These are phyloP conservation scores for Ogataea paraovalis DNA, from an alignment of 805 yeast species.

Conservation along the genomic window DNA sequence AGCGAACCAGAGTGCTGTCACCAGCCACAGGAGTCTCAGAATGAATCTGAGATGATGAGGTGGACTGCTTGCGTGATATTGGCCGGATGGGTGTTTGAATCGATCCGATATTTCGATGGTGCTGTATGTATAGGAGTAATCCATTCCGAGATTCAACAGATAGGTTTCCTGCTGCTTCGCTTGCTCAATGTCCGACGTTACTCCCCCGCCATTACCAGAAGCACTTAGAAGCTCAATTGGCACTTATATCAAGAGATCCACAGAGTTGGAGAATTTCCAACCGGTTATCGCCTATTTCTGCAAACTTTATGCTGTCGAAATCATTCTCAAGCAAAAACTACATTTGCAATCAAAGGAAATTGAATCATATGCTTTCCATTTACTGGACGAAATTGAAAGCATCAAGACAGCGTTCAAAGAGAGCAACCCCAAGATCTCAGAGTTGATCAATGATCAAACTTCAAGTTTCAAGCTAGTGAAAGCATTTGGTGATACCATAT, in stretches of 20 bases:
- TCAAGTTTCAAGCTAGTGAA: conserved; percentile 53
- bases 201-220: conserved; percentile 24
- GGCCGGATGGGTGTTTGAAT: no score
- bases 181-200: conserved; percentile 1
- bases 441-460: conserved; percentile 55
- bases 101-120: no score
- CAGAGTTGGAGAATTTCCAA: conserved; percentile 52
- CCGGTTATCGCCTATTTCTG: conserved; percentile 75
- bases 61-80: no score
- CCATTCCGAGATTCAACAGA: no score
- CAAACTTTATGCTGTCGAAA: conserved; percentile 67
- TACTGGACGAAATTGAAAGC: conserved; percentile 70
- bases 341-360: conserved; percentile 55
- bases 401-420: conserved; percentile 39
- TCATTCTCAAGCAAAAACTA: conserved; percentile 54
- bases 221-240: conserved; percentile 34
- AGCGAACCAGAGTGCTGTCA: no score
- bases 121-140: no score
- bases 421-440: conserved; percentile 37
- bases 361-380: conserved; percentile 53
- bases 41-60: no score
- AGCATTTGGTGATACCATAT: conserved; percentile 55
- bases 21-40: background rate
- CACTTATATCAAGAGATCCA: conserved; percentile 50
- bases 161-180: no score